These are phyloP conservation scores for Pseudognaphalium luteoalbum DNA, from an alignment of 129 eudicot species.

Conservation along the genomic window DNA sequence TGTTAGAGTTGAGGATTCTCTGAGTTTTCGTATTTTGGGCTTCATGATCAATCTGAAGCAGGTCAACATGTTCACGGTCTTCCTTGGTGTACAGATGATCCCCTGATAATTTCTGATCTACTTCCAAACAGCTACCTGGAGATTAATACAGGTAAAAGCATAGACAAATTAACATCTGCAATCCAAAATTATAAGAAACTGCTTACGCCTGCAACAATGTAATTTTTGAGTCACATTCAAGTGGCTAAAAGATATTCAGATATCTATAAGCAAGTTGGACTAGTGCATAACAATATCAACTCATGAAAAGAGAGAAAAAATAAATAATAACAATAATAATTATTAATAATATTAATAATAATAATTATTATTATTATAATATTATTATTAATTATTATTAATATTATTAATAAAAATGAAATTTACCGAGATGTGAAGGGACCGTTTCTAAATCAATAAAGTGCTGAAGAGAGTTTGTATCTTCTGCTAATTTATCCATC, in stretches of 20 bases:
- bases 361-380: no score
- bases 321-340: no score
- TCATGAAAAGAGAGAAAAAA: not conserved
- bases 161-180: not conserved
- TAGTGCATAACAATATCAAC: not conserved
- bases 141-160: not conserved
- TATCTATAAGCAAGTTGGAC: not conserved
- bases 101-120: slow-evolving; percentile 4
- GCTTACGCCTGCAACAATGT: not conserved
- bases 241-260: not conserved
- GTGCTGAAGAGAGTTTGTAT: slow-evolving; percentile 31
- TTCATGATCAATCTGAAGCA: slow-evolving; percentile 1
- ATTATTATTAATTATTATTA: no score
- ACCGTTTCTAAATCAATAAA: slow-evolving; percentile 10
- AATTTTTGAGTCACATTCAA: no score
- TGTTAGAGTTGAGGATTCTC: slow-evolving; percentile 11
- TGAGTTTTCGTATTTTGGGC: not conserved
- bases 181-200: not conserved
- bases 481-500: slow-evolving; percentile 30
- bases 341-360: no score
- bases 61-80: slow-evolving; percentile 16
- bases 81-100: slow-evolving; percentile 3
- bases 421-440: slow-evolving; percentile 16
- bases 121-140: slow-evolving; percentile 4
- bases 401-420: not conserved